Conservation (phyloP, 768 basidiomycete genomes). For the Agaricus sinodeliciosus region DNA sequence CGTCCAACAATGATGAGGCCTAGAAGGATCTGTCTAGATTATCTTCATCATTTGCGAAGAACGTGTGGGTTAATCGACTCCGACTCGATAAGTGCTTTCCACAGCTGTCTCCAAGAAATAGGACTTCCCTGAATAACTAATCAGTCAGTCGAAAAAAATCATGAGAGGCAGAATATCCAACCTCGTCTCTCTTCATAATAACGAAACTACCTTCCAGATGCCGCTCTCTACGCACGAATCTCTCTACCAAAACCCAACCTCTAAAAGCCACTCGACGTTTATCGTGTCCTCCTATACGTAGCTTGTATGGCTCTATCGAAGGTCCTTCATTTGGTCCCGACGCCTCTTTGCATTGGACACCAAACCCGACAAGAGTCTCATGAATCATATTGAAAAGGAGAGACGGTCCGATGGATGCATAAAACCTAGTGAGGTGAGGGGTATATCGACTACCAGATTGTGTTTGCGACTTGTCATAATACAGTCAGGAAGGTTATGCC, state of each 20-base stretch:
- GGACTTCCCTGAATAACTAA: slow-evolving; percentile 11
- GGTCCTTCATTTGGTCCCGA: neutral
- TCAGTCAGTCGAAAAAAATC: slow-evolving; percentile 14
- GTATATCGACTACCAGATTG: slow-evolving; percentile 67
- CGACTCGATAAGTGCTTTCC: slow-evolving; percentile 13
- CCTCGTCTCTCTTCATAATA: slow-evolving; percentile 64
- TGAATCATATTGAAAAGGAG: slow-evolving; percentile 48
- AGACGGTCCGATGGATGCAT: slow-evolving; percentile 49
- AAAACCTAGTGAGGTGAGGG: slow-evolving; percentile 79
- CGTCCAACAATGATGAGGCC: neutral
- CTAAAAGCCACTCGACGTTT: slow-evolving; percentile 56
- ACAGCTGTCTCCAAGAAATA: slow-evolving; percentile 15
- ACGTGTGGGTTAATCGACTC: slow-evolving; percentile 11
- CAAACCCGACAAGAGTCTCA: slow-evolving; percentile 40
- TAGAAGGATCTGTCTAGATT: too few species aligned
- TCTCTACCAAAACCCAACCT: slow-evolving; percentile 70
- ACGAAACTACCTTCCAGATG: slow-evolving; percentile 56
- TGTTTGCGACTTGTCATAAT: slow-evolving; percentile 62
- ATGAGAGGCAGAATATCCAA: slow-evolving; percentile 43
- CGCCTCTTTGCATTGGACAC: slow-evolving; percentile 41
- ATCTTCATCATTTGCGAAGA: slow-evolving; percentile 16
- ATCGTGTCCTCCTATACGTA: slow-evolving; percentile 69
- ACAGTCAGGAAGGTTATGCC: neutral
- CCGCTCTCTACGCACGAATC: slow-evolving; percentile 34
- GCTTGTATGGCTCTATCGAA: slow-evolving; percentile 18